Base-by-base conservation (phyloP, 2,329 filamentous ascomycete genomes). In the Colletotrichum sublineola region DNA sequence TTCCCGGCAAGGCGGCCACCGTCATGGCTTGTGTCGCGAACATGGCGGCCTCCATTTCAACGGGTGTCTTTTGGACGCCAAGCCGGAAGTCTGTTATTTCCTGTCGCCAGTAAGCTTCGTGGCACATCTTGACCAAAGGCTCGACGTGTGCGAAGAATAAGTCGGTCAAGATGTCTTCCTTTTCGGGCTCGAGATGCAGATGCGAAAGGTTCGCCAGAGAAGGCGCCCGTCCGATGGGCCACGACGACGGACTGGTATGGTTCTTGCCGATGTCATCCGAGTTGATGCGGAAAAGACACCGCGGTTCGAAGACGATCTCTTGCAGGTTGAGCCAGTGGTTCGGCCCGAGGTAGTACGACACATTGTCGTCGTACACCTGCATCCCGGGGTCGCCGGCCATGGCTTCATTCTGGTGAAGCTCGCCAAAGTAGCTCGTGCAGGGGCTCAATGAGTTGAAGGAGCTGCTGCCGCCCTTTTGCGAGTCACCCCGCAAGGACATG, bases 311-410 rank as follows among this genome's bases (percentile, higher is more conserved):
- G 53, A 68, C 63, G 40, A 68, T 33, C 5, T 74, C 68, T 38
- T 74, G 71, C 2, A 72, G 57, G 46, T 71, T 74, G 33, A 74
- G 68, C 71, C 71, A 74, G 64, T 68, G 68, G 33, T 68, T 67
- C 8, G 71, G 71, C 1, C 71, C 71, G 33, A 74, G 68, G 24
- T 74, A 72, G n/a, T 64, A 74, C n/a, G 71, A 74, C 3, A 72
- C 68, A 42, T 72, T 65, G 3, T 71, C 67, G 48, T 74, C 71
- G 63, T 67, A 71, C 6, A 74, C 63, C 7, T 74, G 71, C 62
- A 67, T 72, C 6, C 71, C 71, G 11, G 63, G 68, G 29, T 74
- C 71, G 24, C 70, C 66, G 5, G 67, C 60, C 60, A 42, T 33
- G 18, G 67, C 31, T n/a, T 73, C 67, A 3, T 73, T 61, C 40